These are phyloP conservation scores for Solanum phureja DNA, from an alignment of 257 asterid genomes.

Conservation along the genomic window DNA sequence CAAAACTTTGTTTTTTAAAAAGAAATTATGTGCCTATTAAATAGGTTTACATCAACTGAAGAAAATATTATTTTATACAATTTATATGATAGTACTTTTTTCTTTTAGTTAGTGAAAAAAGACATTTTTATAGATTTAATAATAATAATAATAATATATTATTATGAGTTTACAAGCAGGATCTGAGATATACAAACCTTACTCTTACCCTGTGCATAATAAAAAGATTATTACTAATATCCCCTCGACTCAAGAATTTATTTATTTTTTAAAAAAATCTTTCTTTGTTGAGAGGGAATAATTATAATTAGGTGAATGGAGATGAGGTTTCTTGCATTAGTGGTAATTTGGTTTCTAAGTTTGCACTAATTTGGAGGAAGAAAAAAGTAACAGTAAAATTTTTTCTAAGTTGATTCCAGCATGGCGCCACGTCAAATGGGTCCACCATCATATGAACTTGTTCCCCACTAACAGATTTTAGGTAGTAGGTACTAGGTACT, in stretches of 20 bases:
- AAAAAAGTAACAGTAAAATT: not conserved
- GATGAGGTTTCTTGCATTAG: not conserved
- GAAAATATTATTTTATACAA: not conserved
- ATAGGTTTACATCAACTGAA: not conserved
- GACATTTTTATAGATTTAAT: not conserved
- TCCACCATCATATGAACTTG: not conserved
- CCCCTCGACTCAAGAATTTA: too few relatives aligned
- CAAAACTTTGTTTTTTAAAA: too few relatives aligned
- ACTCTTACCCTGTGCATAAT: rapidly evolving
- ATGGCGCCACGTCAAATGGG: not conserved
- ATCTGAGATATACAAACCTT: rapidly evolving
- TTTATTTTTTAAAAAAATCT: too few relatives aligned
- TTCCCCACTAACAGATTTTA: not conserved
- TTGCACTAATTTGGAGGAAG: not conserved
- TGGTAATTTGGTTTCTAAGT: not conserved
- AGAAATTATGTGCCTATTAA: not conserved
- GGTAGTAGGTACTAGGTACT: not conserved
- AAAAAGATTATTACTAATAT: not conserved
- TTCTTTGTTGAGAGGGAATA: too few relatives aligned
- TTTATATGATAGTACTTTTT: not conserved
- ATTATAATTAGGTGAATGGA: not conserved
- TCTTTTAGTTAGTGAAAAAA: not conserved
- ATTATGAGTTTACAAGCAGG: not conserved
- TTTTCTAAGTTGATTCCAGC: not conserved
- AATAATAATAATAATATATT: not conserved